A percentile compares a stretch with the other conserved stretches of the same genome.
These are phyloP conservation scores for Euryodendron excelsum DNA, from an alignment of 148 eudicot genomes.

Conservation along the genomic window DNA sequence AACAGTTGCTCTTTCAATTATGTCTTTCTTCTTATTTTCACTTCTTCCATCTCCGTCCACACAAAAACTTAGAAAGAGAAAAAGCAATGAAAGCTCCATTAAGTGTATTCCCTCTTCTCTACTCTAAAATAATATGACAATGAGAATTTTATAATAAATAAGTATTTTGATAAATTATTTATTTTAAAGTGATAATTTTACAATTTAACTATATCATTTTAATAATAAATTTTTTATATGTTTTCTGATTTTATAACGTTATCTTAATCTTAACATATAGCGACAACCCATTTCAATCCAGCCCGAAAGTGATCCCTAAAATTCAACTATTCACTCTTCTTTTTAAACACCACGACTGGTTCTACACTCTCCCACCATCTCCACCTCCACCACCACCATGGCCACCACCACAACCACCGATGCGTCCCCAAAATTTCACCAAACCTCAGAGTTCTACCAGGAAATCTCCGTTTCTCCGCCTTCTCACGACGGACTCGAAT, in stretches of 20 bases:
- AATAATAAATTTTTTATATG: no score
- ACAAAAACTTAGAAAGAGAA: neutral
- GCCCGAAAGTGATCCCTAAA: constrained; percentile 9
- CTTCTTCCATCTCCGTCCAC: constrained; percentile 4
- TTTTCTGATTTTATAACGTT: no score
- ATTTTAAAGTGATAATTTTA: no score
- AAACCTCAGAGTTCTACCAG: constrained; percentile 16
- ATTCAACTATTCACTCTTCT: constrained; percentile 12
- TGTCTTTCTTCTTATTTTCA: neutral
- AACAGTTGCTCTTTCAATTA: neutral
- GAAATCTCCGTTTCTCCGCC: constrained; percentile 12
- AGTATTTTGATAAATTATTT: no score
- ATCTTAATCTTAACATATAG: no score
- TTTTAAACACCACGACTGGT: neutral
- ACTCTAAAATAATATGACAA: no score
- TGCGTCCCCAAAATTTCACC: constrained; percentile 11
- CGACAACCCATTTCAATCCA: constrained; percentile 13
- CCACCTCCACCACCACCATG: constrained; percentile 6
- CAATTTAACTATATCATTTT: no score
- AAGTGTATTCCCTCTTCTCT: neutral
- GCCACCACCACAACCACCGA: constrained; percentile 14
- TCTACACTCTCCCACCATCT: neutral
- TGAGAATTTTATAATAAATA: no score
- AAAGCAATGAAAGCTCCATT: constrained; percentile 9
- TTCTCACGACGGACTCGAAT: constrained; percentile 41